Evolutionary conservation across 2,329 filamentous ascomycete species (phyloP).

Genomic region (Chaetomiaceae sp.): DNA sequence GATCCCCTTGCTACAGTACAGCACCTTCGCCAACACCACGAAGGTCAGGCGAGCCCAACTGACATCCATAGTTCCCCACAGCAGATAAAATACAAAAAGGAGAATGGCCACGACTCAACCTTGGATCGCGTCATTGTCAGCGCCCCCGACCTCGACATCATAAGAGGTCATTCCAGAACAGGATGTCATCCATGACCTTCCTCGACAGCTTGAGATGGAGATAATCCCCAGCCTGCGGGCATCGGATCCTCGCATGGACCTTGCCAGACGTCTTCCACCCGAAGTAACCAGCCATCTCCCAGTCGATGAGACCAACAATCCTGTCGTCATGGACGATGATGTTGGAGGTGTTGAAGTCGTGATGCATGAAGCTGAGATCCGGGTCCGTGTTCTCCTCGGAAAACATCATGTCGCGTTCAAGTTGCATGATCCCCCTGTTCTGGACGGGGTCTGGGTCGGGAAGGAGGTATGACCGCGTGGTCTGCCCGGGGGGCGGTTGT

Average conservation of each 20-base stretch:
- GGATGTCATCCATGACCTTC: not conserved
- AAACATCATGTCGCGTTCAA: not conserved
- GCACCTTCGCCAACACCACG: too few relatives aligned
- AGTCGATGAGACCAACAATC: constrained; percentile 38
- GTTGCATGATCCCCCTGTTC: not conserved
- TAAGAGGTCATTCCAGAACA: not conserved
- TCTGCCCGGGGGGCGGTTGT: not conserved
- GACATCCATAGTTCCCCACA: too few relatives aligned
- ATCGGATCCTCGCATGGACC: constrained; percentile 27
- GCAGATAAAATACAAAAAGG: too few relatives aligned
- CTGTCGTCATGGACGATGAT: constrained; percentile 35
- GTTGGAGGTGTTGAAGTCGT: constrained; percentile 36
- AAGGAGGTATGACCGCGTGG: not conserved
- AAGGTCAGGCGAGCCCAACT: too few relatives aligned
- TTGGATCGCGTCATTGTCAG: too few relatives aligned
- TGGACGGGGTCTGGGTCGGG: not conserved
- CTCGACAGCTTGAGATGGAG: not conserved
- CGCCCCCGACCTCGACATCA: not conserved
- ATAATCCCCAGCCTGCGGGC: not conserved
- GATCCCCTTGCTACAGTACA: too few relatives aligned
- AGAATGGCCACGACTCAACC: too few relatives aligned
- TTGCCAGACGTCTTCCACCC: constrained; percentile 30
- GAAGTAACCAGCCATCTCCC: constrained; percentile 39
- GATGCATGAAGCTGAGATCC: constrained; percentile 36
- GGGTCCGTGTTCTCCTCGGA: constrained; percentile 10